phyloP scores from a whole-genome alignment of 2,329 filamentous ascomycete species.

The Ceratocystis papillata region DNA sequence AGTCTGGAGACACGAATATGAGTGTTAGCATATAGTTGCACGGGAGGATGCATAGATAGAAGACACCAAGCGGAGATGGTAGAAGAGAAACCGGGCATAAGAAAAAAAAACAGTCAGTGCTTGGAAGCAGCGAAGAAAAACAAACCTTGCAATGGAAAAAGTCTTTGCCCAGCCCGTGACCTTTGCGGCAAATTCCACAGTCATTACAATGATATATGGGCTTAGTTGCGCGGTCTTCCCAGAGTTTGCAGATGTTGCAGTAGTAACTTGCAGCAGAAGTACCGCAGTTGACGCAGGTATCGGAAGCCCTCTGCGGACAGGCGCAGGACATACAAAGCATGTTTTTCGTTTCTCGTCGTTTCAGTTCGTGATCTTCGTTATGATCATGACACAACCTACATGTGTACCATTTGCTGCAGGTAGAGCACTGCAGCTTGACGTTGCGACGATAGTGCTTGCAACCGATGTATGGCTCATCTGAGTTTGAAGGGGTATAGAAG shows the following conservation, averaged over 20 bases:
- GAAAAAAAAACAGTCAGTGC: background rate
- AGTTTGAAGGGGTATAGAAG: slow-evolving; percentile 45
- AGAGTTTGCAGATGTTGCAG: slow-evolving; percentile 87
- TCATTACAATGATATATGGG: slow-evolving; percentile 94
- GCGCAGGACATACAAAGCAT: slow-evolving; percentile 98
- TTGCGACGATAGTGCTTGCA: slow-evolving; percentile 92
- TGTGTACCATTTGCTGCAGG: slow-evolving; percentile 84
- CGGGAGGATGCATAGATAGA: background rate
- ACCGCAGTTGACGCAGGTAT: slow-evolving; percentile 67
- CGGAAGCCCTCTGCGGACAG: slow-evolving; percentile 69
- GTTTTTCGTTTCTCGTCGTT: slow-evolving; percentile 74
- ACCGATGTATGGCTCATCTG: slow-evolving; percentile 44
- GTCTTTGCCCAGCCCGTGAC: slow-evolving; percentile 85
- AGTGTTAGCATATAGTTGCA: slow-evolving; percentile 24
- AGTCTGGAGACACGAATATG: slow-evolving; percentile 40
- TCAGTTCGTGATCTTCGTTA: slow-evolving; percentile 64
- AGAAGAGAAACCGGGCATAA: background rate
- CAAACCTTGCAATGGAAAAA: slow-evolving; percentile 95
- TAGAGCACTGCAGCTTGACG: slow-evolving; percentile 87
- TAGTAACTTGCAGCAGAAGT: slow-evolving; percentile 78
- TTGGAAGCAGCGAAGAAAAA: slow-evolving; percentile 12
- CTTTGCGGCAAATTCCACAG: slow-evolving; percentile 88
- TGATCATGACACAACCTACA: slow-evolving; percentile 91
- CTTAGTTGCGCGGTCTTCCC: slow-evolving; percentile 86
- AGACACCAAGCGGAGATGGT: no score